Conservation (phyloP, 441 rosid genomes). For the Gossypium gossypioides region DNA sequence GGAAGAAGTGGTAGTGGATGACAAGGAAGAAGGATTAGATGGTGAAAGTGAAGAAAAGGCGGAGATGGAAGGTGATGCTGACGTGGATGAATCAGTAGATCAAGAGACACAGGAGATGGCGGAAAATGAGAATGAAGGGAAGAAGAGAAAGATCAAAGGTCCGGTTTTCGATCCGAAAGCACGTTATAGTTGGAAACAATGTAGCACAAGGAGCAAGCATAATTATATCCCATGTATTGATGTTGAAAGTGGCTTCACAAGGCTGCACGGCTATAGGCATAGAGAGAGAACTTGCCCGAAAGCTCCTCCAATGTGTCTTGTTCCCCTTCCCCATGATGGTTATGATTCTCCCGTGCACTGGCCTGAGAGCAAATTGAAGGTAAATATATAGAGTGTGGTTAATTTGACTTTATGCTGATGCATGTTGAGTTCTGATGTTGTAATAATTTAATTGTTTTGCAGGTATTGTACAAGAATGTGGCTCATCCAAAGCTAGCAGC, state of each 20-base stretch:
- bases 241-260: constrained; percentile 51
- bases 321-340: constrained; percentile 75
- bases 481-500: constrained; percentile 88
- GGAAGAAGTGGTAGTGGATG: constrained; percentile 45
- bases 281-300: constrained; percentile 86
- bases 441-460: constrained; percentile 21
- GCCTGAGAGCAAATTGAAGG: constrained; percentile 86
- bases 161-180: constrained; percentile 80
- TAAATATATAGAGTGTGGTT: constrained; percentile 15
- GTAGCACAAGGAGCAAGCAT: constrained; percentile 80
- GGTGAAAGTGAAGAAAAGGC: constrained; percentile 33
- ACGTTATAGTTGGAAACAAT: constrained; percentile 71
- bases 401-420: neutral
- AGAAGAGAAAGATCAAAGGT: constrained; percentile 69
- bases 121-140: constrained; percentile 35
- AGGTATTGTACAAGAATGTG: constrained; percentile 75
- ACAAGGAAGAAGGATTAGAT: constrained; percentile 34
- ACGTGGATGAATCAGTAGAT: constrained; percentile 35
- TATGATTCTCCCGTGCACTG: constrained; percentile 62
- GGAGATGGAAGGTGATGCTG: constrained; percentile 35
- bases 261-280: constrained; percentile 63
- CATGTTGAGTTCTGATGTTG: constrained; percentile 10
- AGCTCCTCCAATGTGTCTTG: constrained; percentile 66
- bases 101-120: constrained; percentile 35
- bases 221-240: constrained; percentile 96